Conservation (phyloP, 2,329 filamentous ascomycete genomes). For the Knufia petricola region DNA sequence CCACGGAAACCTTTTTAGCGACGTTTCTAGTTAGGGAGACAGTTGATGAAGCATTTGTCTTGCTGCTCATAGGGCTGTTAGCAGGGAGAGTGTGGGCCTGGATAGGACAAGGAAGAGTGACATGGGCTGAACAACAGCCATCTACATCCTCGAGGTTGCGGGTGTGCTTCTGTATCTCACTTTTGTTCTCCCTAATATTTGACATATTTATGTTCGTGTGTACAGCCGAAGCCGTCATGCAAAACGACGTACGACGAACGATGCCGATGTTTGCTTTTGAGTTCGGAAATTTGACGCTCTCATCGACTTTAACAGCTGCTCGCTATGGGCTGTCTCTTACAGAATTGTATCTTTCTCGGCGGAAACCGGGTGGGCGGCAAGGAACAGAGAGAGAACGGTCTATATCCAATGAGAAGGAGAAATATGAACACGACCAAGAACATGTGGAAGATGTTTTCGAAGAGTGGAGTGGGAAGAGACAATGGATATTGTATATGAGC, state of each 20-base stretch:
- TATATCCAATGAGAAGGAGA: conserved; percentile 2
- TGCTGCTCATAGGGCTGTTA: conserved; percentile 9
- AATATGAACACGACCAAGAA: conserved; percentile 4
- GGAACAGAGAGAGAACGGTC: not conserved
- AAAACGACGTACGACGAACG: conserved; percentile 8
- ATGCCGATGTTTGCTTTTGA: conserved; percentile 12
- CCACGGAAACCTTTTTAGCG: conserved; percentile 11
- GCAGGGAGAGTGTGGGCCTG: conserved; percentile 11
- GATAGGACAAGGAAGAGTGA: conserved; percentile 11
- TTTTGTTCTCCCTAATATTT: conserved; percentile 10
- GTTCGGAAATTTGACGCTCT: conserved; percentile 11
- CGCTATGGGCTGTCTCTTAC: conserved; percentile 7
- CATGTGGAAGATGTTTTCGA: conserved; percentile 3
- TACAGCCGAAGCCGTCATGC: conserved; percentile 9
- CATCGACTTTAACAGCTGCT: conserved; percentile 10
- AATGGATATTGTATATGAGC: conserved; percentile 1
- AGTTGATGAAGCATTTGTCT: conserved; percentile 9
- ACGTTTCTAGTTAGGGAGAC: conserved; percentile 10
- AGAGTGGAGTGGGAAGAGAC: conserved; percentile 1
- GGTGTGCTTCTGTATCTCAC: conserved; percentile 11
- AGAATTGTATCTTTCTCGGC: conserved; percentile 1
- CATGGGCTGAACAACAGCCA: conserved; percentile 10
- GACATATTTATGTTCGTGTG: conserved; percentile 10
- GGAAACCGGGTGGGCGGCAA: not conserved
- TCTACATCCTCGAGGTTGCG: conserved; percentile 10